phyloP scores from a whole-genome alignment of 2,329 filamentous ascomycete species.

The Penicillium italicum region DNA sequence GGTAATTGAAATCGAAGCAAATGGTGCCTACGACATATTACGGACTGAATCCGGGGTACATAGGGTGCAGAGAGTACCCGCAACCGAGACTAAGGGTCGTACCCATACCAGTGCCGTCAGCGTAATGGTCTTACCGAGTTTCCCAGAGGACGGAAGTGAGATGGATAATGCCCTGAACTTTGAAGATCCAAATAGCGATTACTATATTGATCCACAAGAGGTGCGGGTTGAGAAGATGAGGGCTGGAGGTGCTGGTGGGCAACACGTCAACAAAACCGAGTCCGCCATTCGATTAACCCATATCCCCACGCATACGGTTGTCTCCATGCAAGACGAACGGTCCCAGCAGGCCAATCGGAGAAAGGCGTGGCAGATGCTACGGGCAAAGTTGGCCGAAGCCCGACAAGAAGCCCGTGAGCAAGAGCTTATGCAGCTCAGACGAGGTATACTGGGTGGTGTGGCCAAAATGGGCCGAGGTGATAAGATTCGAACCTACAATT shows the following conservation, averaged over 20 bases:
- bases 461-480: slow-evolving; percentile 81
- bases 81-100: slow-evolving; percentile 84
- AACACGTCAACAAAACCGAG: slow-evolving; percentile 98
- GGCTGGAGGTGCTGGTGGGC: slow-evolving; percentile 84
- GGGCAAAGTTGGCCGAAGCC: slow-evolving; percentile 75
- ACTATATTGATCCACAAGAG: slow-evolving; percentile 81
- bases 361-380: slow-evolving; percentile 79
- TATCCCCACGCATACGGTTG: slow-evolving; percentile 76
- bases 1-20: slow-evolving; percentile 73
- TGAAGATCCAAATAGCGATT: slow-evolving; percentile 84
- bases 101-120: slow-evolving; percentile 91
- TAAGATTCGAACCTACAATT: slow-evolving; percentile 93
- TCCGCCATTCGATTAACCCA: slow-evolving; percentile 92
- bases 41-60: slow-evolving; percentile 91
- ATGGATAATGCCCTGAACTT: slow-evolving; percentile 58
- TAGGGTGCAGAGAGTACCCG: slow-evolving; percentile 86
- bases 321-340: slow-evolving; percentile 87
- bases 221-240: slow-evolving; percentile 86
- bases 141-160: slow-evolving; percentile 56
- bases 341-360: slow-evolving; percentile 88
- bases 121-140: slow-evolving; percentile 85
- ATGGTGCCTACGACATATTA: slow-evolving; percentile 75
- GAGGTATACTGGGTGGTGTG: slow-evolving; percentile 73
- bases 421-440: slow-evolving; percentile 67
- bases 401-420: slow-evolving; percentile 80